phyloP scores from a whole-genome alignment of 1,284 basidiomycete genomes.

The Boletus smithii region DNA sequence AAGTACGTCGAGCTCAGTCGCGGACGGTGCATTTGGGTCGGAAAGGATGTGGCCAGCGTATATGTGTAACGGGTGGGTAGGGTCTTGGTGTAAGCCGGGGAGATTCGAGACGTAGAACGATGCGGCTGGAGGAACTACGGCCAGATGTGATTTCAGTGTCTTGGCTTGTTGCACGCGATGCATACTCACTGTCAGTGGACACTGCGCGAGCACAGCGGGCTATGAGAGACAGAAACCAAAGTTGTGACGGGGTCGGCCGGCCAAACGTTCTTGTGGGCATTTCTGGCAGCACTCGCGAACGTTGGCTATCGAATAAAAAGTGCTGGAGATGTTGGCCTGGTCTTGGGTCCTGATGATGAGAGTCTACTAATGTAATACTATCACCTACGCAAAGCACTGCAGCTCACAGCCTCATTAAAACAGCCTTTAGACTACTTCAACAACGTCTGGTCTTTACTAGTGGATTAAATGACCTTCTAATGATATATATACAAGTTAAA shows the following conservation, averaged over 20 bases:
- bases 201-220: slow-evolving; percentile 27
- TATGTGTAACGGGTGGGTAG: slow-evolving; percentile 67
- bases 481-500: too few species aligned
- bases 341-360: too few species aligned
- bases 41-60: slow-evolving; percentile 81
- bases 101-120: slow-evolving; percentile 80
- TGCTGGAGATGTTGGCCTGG: slow-evolving; percentile 1
- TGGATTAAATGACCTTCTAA: too few species aligned
- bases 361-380: too few species aligned
- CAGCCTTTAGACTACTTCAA: background rate
- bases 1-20: slow-evolving; percentile 55
- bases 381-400: too few species aligned
- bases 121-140: slow-evolving; percentile 69
- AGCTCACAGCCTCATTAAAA: background rate
- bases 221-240: slow-evolving; percentile 20
- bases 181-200: slow-evolving; percentile 47
- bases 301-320: background rate
- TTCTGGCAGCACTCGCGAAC: slow-evolving; percentile 1
- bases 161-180: background rate
- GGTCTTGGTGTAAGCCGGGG: slow-evolving; percentile 73
- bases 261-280: slow-evolving; percentile 6
- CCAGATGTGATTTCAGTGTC: background rate
- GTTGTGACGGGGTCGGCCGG: slow-evolving; percentile 8
- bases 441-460: too few species aligned
- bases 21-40: slow-evolving; percentile 60